A percentile compares a stretch with the other conserved stretches of the same genome.
phyloP scores from a whole-genome alignment of 768 basidiomycete species.

The Gymnopilus dilepis region DNA sequence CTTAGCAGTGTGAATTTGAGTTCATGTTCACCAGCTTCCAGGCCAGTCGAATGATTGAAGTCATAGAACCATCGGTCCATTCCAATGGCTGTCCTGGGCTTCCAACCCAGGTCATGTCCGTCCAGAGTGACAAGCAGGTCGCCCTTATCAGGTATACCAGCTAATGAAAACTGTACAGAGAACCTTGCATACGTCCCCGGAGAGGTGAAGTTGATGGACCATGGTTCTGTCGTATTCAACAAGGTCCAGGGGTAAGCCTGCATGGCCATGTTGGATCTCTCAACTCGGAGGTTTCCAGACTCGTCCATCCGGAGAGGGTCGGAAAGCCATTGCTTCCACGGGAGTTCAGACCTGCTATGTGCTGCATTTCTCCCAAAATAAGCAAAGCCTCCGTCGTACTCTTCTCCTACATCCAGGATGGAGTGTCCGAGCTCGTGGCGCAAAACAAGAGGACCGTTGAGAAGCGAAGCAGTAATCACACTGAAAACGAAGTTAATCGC shows the following conservation, averaged over 20 bases:
- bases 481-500: constrained; percentile 38
- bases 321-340: constrained; percentile 79
- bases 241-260: constrained; percentile 80
- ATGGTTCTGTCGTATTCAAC: constrained; percentile 63
- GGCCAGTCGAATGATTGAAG: constrained; percentile 43
- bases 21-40: constrained; percentile 60
- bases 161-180: constrained; percentile 72
- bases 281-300: constrained; percentile 43
- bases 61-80: constrained; percentile 82
- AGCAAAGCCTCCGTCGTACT: constrained; percentile 79
- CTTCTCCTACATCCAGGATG: constrained; percentile 79
- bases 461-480: constrained; percentile 74
- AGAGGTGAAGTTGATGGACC: constrained; percentile 64
- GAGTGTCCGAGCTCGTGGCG: constrained; percentile 85
- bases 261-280: constrained; percentile 76
- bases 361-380: constrained; percentile 76
- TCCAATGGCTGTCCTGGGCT: constrained; percentile 57
- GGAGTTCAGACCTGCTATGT: constrained; percentile 47
- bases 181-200: constrained; percentile 67
- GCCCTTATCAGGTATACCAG: constrained; percentile 60
- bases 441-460: constrained; percentile 77
- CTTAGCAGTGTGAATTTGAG: constrained; percentile 63
- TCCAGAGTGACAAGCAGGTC: constrained; percentile 68
- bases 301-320: constrained; percentile 25
- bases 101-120: constrained; percentile 64